Evolutionary conservation across 2,329 filamentous ascomycete genomes (phyloP).

Genomic region (Colletotrichum filicis): DNA sequence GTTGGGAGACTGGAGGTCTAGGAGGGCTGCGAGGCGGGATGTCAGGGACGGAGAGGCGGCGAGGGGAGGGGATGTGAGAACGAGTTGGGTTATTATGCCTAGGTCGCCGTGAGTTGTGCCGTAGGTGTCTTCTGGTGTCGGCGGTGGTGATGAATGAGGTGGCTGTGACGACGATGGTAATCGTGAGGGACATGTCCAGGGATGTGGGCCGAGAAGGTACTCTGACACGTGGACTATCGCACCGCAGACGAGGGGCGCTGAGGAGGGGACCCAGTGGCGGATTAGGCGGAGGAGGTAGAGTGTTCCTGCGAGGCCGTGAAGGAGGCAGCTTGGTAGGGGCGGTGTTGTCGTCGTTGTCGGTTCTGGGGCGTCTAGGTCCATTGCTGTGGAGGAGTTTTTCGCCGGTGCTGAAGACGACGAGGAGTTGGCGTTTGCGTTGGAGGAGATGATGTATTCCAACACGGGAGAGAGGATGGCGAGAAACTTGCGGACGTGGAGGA

Average conservation of each 20-base stretch:
- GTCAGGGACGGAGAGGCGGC: conserved; percentile 60
- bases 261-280: conserved; percentile 63
- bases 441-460: conserved; percentile 40
- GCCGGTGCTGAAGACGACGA: conserved; percentile 7
- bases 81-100: conserved; percentile 77
- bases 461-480: conserved; percentile 51
- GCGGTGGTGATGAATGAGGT: not conserved
- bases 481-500: conserved; percentile 50
- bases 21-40: conserved; percentile 61
- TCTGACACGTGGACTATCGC: conserved; percentile 68
- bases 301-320: conserved; percentile 75
- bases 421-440: not conserved
- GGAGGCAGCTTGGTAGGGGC: conserved; percentile 66
- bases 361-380: not conserved
- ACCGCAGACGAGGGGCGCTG: conserved; percentile 59
- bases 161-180: not conserved
- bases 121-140: conserved; percentile 44
- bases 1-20: conserved; percentile 68
- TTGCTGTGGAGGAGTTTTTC: not conserved
- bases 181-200: conserved; percentile 5
- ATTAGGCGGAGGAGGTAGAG: conserved; percentile 76
- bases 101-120: conserved; percentile 76
- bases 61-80: conserved; percentile 65
- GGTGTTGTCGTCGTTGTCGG: conserved; percentile 40
- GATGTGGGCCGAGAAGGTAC: conserved; percentile 60